phyloP scores from a whole-genome alignment of 2,329 filamentous ascomycete genomes.

The Xylariales sp. region DNA sequence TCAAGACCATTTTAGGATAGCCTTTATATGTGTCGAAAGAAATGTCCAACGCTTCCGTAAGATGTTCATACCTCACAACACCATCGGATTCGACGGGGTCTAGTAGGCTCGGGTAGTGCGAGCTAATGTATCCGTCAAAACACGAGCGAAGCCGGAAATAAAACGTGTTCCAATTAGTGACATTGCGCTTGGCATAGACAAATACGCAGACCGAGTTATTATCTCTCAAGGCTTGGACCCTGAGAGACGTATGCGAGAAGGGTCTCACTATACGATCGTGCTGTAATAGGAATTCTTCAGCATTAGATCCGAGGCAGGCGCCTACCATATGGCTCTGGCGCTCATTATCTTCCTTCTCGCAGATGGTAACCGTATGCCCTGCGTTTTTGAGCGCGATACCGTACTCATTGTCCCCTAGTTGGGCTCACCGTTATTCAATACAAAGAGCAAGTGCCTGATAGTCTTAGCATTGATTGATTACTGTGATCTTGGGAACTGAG shows the following conservation, averaged over 20 bases:
- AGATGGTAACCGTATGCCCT: conserved; percentile 26
- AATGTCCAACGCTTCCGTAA: not conserved
- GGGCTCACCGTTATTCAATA: no score
- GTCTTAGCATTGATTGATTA: no score
- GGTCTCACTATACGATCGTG: conserved; percentile 13
- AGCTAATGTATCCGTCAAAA: conserved; percentile 33
- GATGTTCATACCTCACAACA: conserved; percentile 2
- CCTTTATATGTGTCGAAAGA: no score
- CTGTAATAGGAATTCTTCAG: conserved; percentile 1
- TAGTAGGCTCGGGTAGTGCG: conserved; percentile 19
- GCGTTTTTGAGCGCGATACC: conserved; percentile 24
- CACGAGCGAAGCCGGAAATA: conserved; percentile 35
- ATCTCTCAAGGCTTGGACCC: no score
- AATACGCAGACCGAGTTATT: not conserved
- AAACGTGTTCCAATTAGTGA: conserved; percentile 35
- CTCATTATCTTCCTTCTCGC: conserved; percentile 30
- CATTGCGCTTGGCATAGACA: not conserved
- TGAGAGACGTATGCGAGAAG: no score
- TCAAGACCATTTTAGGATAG: no score
- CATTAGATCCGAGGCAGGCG: conserved; percentile 26
- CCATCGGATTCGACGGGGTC: conserved; percentile 9
- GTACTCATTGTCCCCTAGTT: no score
- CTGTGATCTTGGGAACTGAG: no score
- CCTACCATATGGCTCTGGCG: conserved; percentile 36
- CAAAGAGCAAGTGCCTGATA: no score